phyloP scores from a whole-genome alignment of 208 protist species.

The Trypanosoma caninum region DNA sequence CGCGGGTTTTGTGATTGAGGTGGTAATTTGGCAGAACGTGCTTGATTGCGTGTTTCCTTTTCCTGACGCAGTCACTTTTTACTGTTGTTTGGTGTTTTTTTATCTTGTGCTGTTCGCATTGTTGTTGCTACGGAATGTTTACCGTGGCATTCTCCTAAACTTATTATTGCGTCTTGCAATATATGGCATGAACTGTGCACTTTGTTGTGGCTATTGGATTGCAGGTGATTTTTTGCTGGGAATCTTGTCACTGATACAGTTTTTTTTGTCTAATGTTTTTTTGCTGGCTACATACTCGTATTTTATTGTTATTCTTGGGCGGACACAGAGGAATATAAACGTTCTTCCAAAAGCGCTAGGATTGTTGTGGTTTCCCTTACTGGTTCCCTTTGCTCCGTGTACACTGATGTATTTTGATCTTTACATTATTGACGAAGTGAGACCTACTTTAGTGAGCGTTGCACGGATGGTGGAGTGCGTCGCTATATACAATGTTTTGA shows the following conservation, averaged over 20 bases:
- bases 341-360: conserved; percentile 28
- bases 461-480: conserved; percentile 30
- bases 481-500: conserved; percentile 43
- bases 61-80: conserved; percentile 57
- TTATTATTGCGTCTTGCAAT: conserved; percentile 37
- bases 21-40: conserved; percentile 53
- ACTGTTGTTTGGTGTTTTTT: conserved; percentile 50
- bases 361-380: conserved; percentile 54
- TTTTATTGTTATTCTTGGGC: conserved; percentile 31
- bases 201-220: conserved; percentile 66
- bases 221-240: conserved; percentile 50
- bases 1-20: conserved; percentile 55
- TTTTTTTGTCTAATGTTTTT: conserved; percentile 43
- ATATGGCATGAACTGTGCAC: conserved; percentile 58
- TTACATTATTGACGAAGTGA: conserved; percentile 20
- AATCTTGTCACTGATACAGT: conserved; percentile 46
- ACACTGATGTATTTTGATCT: conserved; percentile 57
- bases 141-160: conserved; percentile 32
- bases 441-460: background rate
- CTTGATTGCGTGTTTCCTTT: conserved; percentile 62
- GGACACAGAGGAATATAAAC: conserved; percentile 10
- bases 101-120: conserved; percentile 35
- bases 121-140: conserved; percentile 18
- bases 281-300: conserved; percentile 50
- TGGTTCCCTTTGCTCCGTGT: conserved; percentile 57